phyloP scores from a whole-genome alignment of 495 filamentous ascomycete species.

The Emericellopsis terricola region DNA sequence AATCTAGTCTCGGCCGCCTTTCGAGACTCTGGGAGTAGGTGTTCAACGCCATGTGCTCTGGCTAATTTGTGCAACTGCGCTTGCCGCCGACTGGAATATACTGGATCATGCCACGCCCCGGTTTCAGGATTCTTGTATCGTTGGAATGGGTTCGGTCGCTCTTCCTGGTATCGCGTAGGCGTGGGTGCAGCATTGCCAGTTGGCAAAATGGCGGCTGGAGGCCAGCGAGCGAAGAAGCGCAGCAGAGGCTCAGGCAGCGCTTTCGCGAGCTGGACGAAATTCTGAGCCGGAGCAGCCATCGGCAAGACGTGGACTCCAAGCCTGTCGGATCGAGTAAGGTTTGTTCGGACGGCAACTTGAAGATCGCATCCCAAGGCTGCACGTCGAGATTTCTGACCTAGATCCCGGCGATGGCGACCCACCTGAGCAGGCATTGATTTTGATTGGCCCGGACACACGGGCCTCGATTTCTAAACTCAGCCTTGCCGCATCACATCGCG shows the following conservation, averaged over 20 bases:
- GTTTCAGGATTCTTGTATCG: constrained; percentile 51
- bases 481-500: no score
- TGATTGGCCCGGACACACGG: no score
- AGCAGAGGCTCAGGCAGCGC: constrained; percentile 55
- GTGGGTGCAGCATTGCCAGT: constrained; percentile 18
- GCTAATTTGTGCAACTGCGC: constrained; percentile 86
- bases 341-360: no score
- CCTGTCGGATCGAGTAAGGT: no score
- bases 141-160: constrained; percentile 54
- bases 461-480: no score
- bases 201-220: constrained; percentile 40
- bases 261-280: constrained; percentile 41
- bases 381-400: no score
- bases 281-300: constrained; percentile 5
- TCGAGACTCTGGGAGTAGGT: constrained; percentile 54
- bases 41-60: constrained; percentile 60
- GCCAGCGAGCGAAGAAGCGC: constrained; percentile 79
- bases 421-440: no score
- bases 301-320: background rate
- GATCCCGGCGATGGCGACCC: no score
- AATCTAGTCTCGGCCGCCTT: constrained; percentile 61
- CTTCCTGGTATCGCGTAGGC: constrained; percentile 26
- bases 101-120: constrained; percentile 60
- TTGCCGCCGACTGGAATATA: constrained; percentile 69
- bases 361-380: no score